Base-by-base conservation (phyloP, 2,329 filamentous ascomycete genomes). In the Calonectria honghensis region DNA sequence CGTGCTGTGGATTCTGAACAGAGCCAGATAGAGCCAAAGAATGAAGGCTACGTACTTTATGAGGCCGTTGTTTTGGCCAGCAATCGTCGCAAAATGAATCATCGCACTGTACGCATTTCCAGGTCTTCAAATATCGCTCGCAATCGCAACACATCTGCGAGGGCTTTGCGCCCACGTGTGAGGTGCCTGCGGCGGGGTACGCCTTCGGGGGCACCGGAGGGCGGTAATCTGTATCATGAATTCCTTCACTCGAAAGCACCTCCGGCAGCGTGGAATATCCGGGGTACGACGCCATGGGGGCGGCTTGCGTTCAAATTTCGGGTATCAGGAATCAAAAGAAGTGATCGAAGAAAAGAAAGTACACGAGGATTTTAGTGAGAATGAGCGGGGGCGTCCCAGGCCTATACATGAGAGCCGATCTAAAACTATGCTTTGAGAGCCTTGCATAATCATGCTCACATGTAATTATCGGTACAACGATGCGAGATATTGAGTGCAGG, bases 81-180 rank as follows among this genome's bases (percentile, higher is more conserved):
- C 70, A 73, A 16, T 54, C 52, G 29, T 73, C 54, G 18, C 65
- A 73, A 41, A 73, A 73, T 4, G 65, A 73, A 51, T 68, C 65
- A 39, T 68, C 70, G 27, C 70, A 73, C 27, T 73, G 70, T 2
- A 68, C 32, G 27, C 64, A 73, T 6, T 68, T 68, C 64, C 64
- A 73, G 2, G 48, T 57, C 29, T 35, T 39, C 6, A 41, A 35
- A 24, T 20, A 54, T 6, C 24, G 50, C 24, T 68, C 50, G 10
- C 65, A 68, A 7, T 54, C 51, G 52, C 66, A 69, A 16, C 66
- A 69, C 20, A 48, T 61, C 37, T n/a, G 20, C 14, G 66, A 32
- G 18, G 59, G 6, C 41, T n/a, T n/a, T 24, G 6, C n/a, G 37
- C 24, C 41, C 37, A 11, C 9, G 6, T 48, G 37, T 31, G 39